A percentile compares a stretch with the other conserved stretches of the same genome.
phyloP scores from a whole-genome alignment of 352 stramenopile genomes.

The Blastocystis sp. region DNA sequence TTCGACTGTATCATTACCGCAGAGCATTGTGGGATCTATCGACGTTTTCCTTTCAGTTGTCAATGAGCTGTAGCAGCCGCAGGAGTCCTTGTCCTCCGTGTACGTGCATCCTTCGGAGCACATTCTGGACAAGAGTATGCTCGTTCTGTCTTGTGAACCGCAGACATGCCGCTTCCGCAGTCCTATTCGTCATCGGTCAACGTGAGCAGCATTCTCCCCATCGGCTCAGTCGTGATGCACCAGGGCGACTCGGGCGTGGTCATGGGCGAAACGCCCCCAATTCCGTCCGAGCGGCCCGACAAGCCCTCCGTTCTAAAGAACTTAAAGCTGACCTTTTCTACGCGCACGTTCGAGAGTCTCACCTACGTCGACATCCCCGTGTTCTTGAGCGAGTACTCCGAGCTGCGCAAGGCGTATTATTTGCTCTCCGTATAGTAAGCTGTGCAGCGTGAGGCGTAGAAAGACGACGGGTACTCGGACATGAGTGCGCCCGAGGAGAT shows the following conservation, averaged over 20 bases:
- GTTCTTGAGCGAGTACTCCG: constrained; percentile 16
- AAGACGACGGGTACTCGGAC: background rate
- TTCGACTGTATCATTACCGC: constrained; percentile 53
- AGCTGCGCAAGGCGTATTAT: constrained; percentile 40
- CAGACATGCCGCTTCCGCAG: constrained; percentile 16
- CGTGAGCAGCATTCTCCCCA: background rate
- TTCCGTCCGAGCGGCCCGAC: background rate
- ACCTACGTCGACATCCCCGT: constrained; percentile 33
- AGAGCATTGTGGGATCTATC: constrained; percentile 63
- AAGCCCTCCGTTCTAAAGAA: background rate
- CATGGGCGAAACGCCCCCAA: background rate
- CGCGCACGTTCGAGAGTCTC: constrained; percentile 52
- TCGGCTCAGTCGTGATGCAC: constrained; percentile 33
- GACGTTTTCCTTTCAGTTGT: background rate
- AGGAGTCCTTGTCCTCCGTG: constrained; percentile 14
- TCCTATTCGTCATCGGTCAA: constrained; percentile 20
- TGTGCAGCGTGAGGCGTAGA: background rate
- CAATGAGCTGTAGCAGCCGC: constrained; percentile 15
- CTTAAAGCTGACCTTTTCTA: constrained; percentile 36
- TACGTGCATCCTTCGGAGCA: constrained; percentile 52
- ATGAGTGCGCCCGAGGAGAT: background rate
- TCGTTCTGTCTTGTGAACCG: background rate
- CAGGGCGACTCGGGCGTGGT: background rate
- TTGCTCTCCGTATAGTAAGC: background rate
- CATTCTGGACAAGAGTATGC: constrained; percentile 40